Base-by-base conservation (phyloP, 1,284 basidiomycete genomes). In the Sanguinoderma infundibulare region DNA sequence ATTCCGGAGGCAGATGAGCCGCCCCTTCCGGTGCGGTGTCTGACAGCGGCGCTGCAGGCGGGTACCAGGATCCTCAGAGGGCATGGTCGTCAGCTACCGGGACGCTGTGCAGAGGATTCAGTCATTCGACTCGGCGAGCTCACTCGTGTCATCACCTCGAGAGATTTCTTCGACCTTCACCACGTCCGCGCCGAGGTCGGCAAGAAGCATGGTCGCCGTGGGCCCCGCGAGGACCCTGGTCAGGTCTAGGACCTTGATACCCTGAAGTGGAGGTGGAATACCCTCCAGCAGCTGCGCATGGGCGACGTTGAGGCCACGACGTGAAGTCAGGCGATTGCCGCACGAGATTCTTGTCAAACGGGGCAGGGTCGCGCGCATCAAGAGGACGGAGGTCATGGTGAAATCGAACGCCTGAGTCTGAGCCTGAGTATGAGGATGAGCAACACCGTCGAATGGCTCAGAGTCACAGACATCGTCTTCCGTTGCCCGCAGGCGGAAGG, bases 161-260 rank as follows among this genome's bases (percentile, higher is more conserved):
- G 82, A 82, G 35, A 89, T 84, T 68, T 94, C 90, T 73, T 96
- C 94, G 24, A 95, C 85, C 76, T 95, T 98, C 76, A 98, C 89
- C 38, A 98, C 94, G 73, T 98, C 94, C 58, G 96, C 95, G 52
- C 90, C 94, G 24, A 94, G 79, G 78, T 96, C 94, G 34, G 87
- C 94, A 20, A 96, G 81, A 61, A 96, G 82, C 94, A 97, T 95
- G 2, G 96, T 95, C 30, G 89, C 87, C 6, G 91, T 93, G 14
- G 95, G 95, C 0, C 95, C 96, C 22, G 95, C 96, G 49, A 98
- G 80, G 1, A 98, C 91, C 39, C 95, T 85, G 12, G 95, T 95
- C 54, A 97, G 79, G 75, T 98, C 95, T 22, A 98, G 82, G 40
- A 98, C 85, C 67, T 84, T 88, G 70, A 96, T 81, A 26, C 92